Evolutionary conservation across 108 stramenopile genomes (phyloP).

Genomic region (Schizochytrium sp.): DNA sequence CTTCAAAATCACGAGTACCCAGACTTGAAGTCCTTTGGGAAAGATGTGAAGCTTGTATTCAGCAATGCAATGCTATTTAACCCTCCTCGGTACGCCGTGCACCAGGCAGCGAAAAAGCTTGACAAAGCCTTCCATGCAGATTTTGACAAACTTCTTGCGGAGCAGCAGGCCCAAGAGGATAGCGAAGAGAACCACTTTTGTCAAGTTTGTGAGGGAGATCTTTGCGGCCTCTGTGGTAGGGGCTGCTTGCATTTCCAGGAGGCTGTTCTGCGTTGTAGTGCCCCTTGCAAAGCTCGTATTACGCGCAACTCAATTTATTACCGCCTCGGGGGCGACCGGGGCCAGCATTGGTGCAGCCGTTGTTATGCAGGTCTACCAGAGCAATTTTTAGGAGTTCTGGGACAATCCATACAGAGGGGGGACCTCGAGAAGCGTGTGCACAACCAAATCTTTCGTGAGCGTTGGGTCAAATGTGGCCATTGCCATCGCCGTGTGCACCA

Average conservation of each 20-base stretch:
- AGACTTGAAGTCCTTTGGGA: slow-evolving; percentile 79
- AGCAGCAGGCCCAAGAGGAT: not conserved
- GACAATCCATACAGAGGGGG: slow-evolving; percentile 81
- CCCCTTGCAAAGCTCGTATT: slow-evolving; percentile 79
- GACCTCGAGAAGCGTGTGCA: slow-evolving; percentile 83
- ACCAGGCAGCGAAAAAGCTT: slow-evolving; percentile 81
- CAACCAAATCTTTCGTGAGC: slow-evolving; percentile 85
- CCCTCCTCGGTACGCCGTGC: slow-evolving; percentile 85
- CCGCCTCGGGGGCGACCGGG: slow-evolving; percentile 80
- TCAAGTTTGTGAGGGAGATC: slow-evolving; percentile 54
- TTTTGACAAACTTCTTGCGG: not conserved
- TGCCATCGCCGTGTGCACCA: slow-evolving; percentile 91
- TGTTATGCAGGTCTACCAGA: slow-evolving; percentile 83
- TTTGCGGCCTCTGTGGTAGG: slow-evolving; percentile 81
- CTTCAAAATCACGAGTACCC: slow-evolving; percentile 83
- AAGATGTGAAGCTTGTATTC: slow-evolving; percentile 83
- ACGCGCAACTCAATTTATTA: slow-evolving; percentile 86
- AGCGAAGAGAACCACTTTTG: slow-evolving; percentile 22
- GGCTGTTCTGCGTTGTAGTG: slow-evolving; percentile 71
- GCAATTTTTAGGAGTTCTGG: slow-evolving; percentile 78
- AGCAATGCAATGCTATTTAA: slow-evolving; percentile 89
- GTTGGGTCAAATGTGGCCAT: slow-evolving; percentile 86
- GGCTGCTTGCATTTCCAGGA: slow-evolving; percentile 68
- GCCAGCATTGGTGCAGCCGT: slow-evolving; percentile 83
- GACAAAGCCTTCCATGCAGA: slow-evolving; percentile 20